Evolutionary conservation across 2,329 filamentous ascomycete species (phyloP), one percentile per base, ranked within the genome.

Genomic region (Penicillium sp.): DNA sequence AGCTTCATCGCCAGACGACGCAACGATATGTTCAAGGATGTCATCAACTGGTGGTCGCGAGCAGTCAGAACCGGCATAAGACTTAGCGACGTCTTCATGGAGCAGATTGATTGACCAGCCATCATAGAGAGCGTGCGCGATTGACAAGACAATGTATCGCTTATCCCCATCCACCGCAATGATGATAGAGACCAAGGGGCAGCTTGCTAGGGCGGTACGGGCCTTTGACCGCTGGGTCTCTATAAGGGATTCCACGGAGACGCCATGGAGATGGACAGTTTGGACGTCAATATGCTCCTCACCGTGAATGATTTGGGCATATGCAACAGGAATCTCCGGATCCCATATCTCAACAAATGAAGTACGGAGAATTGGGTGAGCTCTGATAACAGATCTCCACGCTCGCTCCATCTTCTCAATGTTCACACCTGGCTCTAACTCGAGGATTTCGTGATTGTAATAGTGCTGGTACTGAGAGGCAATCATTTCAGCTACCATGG

Each of bases 101-200:
- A 96, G 69, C 13, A 95, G 72, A 3, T 77, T 75, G 11, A 96
- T 77, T 2, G 90, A 95, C 81, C 85, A 90, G 0, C 91, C 91
- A 63, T 96, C 91, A 57, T 96, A 96, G 16, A 95, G 76, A 1
- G 90, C 89, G 68, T 96, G 91, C 0, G 90, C 80, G 33, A 95
- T 83, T 0, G 89, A 91, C 1, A 96, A 65, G 4, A 81, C 50
- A n/a, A 82, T 60, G 49, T 77, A 78, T 3, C 46, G 63, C 13
- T 69, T 64, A 5, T 53, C 42, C 0, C 61, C 47, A 16, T 69
- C 62, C 13, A 65, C 54, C 16, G 75, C 57, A 3, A 76, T 42
- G 3, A 67, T 69, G 12, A 81, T 46, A 13, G 67, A 12, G 51
- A 58, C 2, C 53, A 69, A 1, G 67, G 63, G 5, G 52, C 60